Base-by-base conservation (phyloP, 73 alveolate species). In the Halteria grandinella region DNA sequence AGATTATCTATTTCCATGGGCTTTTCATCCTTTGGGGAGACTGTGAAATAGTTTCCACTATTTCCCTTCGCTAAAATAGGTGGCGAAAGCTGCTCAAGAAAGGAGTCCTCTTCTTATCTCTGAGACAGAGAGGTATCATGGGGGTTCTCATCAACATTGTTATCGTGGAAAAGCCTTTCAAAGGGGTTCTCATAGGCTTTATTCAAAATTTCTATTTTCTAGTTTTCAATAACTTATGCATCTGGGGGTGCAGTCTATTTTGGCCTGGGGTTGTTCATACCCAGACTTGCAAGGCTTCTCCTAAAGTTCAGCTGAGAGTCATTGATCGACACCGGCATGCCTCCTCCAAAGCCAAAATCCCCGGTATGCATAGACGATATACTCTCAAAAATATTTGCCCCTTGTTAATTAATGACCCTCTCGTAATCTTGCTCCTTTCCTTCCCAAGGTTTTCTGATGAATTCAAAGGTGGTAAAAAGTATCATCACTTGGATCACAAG, bases 371-470 rank as follows among this genome's bases (percentile, higher is more conserved):
- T 45, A 21, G 52, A 44, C 24, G 69, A 45, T 3, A 66, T 66
- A 44, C 69, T 23, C 4, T 66, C 80, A 44, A 66, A 44, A 37
- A 66, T 23, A 32, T 66, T 66, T 27, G 43, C 47, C 1, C 53
- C 69, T 23, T 66, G 52, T 27, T 66, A 37, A 20, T 66, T 11
- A 10, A 66, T 2, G 6, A 57, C 80, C 11, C 18, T 66, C 17
- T 25, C 58, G 6, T 23, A 36, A 5, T 51, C 80, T 34, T n/a
- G 80, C 29, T 66, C 80, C 20, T 47, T 41, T 21, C 80, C 80
- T 52, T 66, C 80, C 80, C 80, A 66, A 25, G 80, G 80, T 25
- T 66, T 66, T 11, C 80, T 41, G 28, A 66, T 66, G 29, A 66
- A 66, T 31, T 66, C 80, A 66, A 66, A 66, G 12, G 45, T 51